Evolutionary conservation across 2,329 filamentous ascomycete species (phyloP), one percentile per base, ranked within the genome.

Genomic region (Aaosphaeria arxii): DNA sequence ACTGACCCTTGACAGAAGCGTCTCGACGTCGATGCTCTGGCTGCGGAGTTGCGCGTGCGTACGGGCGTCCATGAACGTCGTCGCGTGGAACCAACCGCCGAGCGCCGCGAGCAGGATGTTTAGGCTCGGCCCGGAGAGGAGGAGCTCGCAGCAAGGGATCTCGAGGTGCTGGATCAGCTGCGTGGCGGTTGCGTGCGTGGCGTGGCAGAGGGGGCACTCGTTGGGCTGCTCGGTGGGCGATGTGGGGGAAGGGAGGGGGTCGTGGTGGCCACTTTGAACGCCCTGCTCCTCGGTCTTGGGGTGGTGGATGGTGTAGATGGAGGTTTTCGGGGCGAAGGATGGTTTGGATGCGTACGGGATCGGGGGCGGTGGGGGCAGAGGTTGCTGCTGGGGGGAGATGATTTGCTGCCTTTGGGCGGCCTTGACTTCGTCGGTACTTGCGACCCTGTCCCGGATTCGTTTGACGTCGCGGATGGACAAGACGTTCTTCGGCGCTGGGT

Each of bases 61-160:
- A 31, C 63, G 62, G n/a, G 66, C 45, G 44, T 68, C 64, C 64
- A 69, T 69, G 52, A 59, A 69, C 1, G 66, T 52, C 1, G 61
- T 41, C 0, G 64, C 64, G 50, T 67, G 66, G 64, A 64, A 69
- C 61, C 62, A 67, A 30, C 53, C 58, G 6, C 66, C 64, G 1
- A 69, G 60, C 29, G 54, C 55, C 3, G 43, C 50, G 7, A 53
- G 47, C 28, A 68, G 51, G 13, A 50, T 49, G 2, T 50, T 35
- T 1, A 57, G 84, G 67, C 90, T 83, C 0, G 85, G 83, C 1
- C 85, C 84, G 30, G 85, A 77, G 13, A 80, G 81, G 33, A 9
- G n/a, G 33, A n/a, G 9, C 3, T 9, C 33, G 62, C 90, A 88
- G 62, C 88, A 85, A 24, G 86, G 67, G 4, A 78, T 82, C 57